Base-by-base conservation (phyloP, 805 yeast genomes). In the Candida alai region DNA sequence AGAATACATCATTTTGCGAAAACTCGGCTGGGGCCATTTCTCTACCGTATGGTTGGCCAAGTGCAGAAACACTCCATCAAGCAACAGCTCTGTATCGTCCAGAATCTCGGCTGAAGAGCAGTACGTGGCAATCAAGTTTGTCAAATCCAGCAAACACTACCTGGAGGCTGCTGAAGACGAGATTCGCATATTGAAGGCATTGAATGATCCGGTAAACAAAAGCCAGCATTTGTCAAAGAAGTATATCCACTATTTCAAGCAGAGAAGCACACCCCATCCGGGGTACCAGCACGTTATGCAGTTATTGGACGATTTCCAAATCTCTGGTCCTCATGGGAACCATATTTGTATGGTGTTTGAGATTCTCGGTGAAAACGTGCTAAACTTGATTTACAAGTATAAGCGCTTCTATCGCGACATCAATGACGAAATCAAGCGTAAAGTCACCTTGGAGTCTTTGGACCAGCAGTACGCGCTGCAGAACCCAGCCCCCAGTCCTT, bases 21-120 rank as follows among this genome's bases (percentile, higher is more conserved):
- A 78, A 51, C 58, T 79, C 6, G 86, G 86, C 3, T 77, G 83
- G 83, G 85, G 86, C 22, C 83, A 78, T 48, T 79, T 79, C 45
- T 74, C 81, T 24, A 78, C 84, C 1, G 85, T 79, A n/a, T 79
- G 84, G 84, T 53, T 79, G 19, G 82, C 82, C 1, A 49, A 44
- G 26, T 36, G 45, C 10, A 24, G 43, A 23, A 36, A 32, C 21
- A 41, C 34, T 16, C n/a, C n/a, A n/a, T n/a, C n/a, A n/a, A n/a
- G n/a, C n/a, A n/a, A 31, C 33, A 3, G 12, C 27, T 15, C 28
- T 42, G 12, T 19, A 51, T 32, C 73, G 70, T 34, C 42, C n/a
- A n/a, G n/a, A n/a, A 4, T 6, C n/a, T 14, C n/a, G 9, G 19
- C 11, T 6, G 36, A 43, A 3, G 15, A 24, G 3, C n/a, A n/a